phyloP scores from a whole-genome alignment of 208 protist species.

The Sergeia podlipaevii region DNA sequence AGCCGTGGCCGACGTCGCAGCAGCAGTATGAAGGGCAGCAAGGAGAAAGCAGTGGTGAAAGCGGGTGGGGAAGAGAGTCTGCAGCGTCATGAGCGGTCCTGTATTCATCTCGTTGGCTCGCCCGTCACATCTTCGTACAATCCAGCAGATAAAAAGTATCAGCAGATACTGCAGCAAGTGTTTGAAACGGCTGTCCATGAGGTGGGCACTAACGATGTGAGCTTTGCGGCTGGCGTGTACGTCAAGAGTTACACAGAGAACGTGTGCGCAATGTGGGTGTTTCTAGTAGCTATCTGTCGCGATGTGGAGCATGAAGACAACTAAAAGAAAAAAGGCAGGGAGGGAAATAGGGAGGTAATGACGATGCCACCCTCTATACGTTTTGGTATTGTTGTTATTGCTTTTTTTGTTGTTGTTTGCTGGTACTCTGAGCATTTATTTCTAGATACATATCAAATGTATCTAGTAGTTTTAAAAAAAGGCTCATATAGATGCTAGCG shows the following conservation, averaged over 20 bases:
- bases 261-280: conserved; percentile 79
- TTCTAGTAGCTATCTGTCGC: conserved; percentile 63
- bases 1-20: not conserved
- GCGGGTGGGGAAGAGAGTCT: not conserved
- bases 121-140: conserved; percentile 65
- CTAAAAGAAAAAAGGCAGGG: not conserved
- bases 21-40: not conserved
- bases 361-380: too few relatives aligned
- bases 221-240: conserved; percentile 68
- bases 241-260: conserved; percentile 79
- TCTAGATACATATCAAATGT: not conserved
- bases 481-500: too few relatives aligned
- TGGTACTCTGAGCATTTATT: not conserved
- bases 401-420: not conserved
- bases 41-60: not conserved
- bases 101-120: conserved; percentile 23
- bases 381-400: not conserved
- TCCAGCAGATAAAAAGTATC: conserved; percentile 24
- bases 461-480: too few relatives aligned
- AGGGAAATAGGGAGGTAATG: not conserved
- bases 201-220: conserved; percentile 64
- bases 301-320: conserved; percentile 1
- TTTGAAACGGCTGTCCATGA: conserved; percentile 79
- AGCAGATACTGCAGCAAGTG: conserved; percentile 58
- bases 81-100: not conserved